A percentile compares a stretch with the other conserved stretches of the same genome.
These are phyloP conservation scores for Gyromitra esculenta DNA, from an alignment of 2,329 filamentous ascomycete species.

Conservation along the genomic window DNA sequence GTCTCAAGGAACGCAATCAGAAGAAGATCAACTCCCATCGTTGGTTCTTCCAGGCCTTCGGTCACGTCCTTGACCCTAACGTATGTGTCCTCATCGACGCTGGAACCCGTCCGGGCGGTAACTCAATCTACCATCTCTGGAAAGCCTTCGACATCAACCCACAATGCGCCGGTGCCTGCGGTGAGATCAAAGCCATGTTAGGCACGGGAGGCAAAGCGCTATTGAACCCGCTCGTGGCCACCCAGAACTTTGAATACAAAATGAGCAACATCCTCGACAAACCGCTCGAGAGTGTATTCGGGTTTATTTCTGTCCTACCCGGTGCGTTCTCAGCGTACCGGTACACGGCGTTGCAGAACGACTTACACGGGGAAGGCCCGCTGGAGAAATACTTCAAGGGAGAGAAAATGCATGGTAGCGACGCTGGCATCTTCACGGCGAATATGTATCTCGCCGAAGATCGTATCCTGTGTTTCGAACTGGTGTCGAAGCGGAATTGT, in stretches of 20 bases:
- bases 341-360: conserved; percentile 92
- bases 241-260: conserved; percentile 99
- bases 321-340: conserved; percentile 99
- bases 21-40: conserved; percentile 99
- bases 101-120: conserved; percentile 90
- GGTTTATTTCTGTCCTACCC: conserved; percentile 95
- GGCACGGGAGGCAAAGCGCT: conserved; percentile 84
- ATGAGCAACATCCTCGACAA: conserved; percentile 99
- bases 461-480: conserved; percentile 97
- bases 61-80: conserved; percentile 88
- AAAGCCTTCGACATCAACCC: conserved; percentile 98
- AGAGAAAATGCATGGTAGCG: conserved; percentile 92
- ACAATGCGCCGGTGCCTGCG: conserved; percentile 96
- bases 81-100: conserved; percentile 97
- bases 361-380: conserved; percentile 91
- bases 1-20: conserved; percentile 98
- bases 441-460: conserved; percentile 99
- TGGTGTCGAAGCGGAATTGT: conserved; percentile 96
- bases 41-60: conserved; percentile 99
- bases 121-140: conserved; percentile 98
- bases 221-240: conserved; percentile 90
- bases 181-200: conserved; percentile 99
- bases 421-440: conserved; percentile 94
- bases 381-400: conserved; percentile 97
- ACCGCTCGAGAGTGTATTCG: conserved; percentile 94